Evolutionary conservation across 495 filamentous ascomycete genomes (phyloP), one percentile per base, ranked within the genome.

Genomic region (Hamigera avellanea): DNA sequence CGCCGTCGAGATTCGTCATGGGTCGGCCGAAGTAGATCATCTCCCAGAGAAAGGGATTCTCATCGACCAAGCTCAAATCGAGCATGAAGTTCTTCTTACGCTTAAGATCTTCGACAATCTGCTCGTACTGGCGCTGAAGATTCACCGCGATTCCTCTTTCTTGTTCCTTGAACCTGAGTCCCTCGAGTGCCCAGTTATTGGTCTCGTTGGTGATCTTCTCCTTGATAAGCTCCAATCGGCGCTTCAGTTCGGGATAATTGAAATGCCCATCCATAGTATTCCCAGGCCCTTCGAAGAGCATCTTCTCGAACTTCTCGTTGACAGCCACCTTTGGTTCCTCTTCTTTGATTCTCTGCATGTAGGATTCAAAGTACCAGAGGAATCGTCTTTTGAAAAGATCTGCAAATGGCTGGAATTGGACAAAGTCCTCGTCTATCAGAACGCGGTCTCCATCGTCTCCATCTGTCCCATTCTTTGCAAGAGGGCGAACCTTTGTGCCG

Each of bases 311-410:
- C 3, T 50, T 44, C 19, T 73, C 59, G 10, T 71, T 32, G 80
- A 73, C 32, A 67, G 72, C 34, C 70, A 67, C 17, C 31, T 41
- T 39, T 34, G 43, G 26, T 9, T 47, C 46, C 38, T 76, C 71
- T 29, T 74, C 66, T 9, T 76, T 66, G 33, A 94, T 80, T 6
- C 78, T 70, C 7, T 67, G 57, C 15, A 88, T 60, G 53, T 96
- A 98, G 9, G 78, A 80, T 30, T 93, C 82, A 49, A 85, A 87
- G 54, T 98, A 96, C 91, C 93, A 96, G 12, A 98, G 58, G 54
- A 96, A 95, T 0, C 88, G 78, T 31, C 82, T 76, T 59, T 96
- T 98, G 69, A 79, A 83, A 7, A 93, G 63, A 45, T 98, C 93
- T 38, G 75, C 76, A 66, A 96, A 96, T 0, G 85, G 83, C 39